Evolutionary conservation across 169 alveolate genomes (phyloP).

Genomic region (Cryptosporidium ryanae): DNA sequence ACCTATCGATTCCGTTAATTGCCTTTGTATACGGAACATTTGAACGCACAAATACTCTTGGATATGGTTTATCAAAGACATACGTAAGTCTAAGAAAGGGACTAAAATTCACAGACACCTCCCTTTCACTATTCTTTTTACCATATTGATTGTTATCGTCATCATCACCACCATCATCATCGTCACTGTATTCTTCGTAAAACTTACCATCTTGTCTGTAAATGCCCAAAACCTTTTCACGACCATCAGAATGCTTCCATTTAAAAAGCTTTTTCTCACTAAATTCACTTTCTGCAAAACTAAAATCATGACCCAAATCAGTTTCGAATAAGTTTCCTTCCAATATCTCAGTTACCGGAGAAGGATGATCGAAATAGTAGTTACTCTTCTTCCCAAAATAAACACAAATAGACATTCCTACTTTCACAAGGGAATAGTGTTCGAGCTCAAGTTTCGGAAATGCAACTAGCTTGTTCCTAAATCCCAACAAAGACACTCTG

Average conservation of each 20-base stretch:
- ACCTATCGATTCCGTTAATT: constrained; percentile 25
- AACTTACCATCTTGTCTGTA: background rate
- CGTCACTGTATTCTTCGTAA: background rate
- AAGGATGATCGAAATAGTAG: constrained; percentile 40
- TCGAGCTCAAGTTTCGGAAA: constrained; percentile 15
- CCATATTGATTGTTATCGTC: background rate
- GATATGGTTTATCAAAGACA: constrained; percentile 36
- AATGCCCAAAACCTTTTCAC: background rate
- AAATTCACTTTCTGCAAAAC: background rate
- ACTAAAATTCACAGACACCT: background rate
- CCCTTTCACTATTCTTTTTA: background rate
- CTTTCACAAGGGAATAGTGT: constrained; percentile 31
- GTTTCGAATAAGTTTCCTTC: constrained; percentile 20
- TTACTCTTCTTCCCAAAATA: constrained; percentile 15
- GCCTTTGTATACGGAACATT: constrained; percentile 44
- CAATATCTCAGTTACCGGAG: constrained; percentile 50
- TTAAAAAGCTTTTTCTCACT: constrained; percentile 11
- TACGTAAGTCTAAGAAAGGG: constrained; percentile 52
- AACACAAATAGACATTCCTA: constrained; percentile 24
- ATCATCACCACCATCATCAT: background rate
- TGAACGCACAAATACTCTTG: constrained; percentile 32
- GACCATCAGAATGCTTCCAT: background rate
- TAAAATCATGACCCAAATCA: background rate
- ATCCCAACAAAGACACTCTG: background rate
- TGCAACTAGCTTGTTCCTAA: constrained; percentile 1